Conservation (phyloP, 108 stramenopile species). For the Nitzschia sp. region DNA sequence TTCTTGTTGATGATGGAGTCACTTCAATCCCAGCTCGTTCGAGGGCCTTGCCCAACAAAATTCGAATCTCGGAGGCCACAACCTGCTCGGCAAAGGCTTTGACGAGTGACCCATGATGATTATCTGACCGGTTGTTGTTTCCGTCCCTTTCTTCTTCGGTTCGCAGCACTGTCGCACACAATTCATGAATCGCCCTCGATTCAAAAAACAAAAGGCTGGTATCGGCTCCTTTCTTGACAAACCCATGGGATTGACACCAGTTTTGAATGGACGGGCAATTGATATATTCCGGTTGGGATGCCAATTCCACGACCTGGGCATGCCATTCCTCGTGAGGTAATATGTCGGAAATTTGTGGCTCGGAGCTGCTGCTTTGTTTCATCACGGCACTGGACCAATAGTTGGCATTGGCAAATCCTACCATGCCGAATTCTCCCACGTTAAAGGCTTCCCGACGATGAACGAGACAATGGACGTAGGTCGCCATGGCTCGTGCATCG, state of each 20-base stretch:
- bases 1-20: background rate
- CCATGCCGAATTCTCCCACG: slow-evolving; percentile 53
- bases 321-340: background rate
- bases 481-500: slow-evolving; percentile 17
- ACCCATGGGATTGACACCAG: slow-evolving; percentile 23
- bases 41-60: slow-evolving; percentile 19
- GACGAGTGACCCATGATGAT: background rate
- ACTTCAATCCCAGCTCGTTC: slow-evolving; percentile 26
- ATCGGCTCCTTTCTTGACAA: background rate
- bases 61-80: slow-evolving; percentile 26
- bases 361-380: slow-evolving; percentile 4
- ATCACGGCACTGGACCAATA: slow-evolving; percentile 42
- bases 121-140: background rate
- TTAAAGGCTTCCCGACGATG: slow-evolving; percentile 46
- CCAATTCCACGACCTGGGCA: background rate
- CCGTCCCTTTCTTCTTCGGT: background rate
- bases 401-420: slow-evolving; percentile 48
- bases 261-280: background rate
- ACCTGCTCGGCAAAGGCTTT: slow-evolving; percentile 34
- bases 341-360: too few species aligned
- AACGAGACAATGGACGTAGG: slow-evolving; percentile 45
- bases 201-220: slow-evolving; percentile 16
- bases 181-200: slow-evolving; percentile 21
- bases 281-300: background rate
- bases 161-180: slow-evolving; percentile 22